Conservation (phyloP, 2,329 filamentous ascomycete species). For the Bipolaris oryzae region DNA sequence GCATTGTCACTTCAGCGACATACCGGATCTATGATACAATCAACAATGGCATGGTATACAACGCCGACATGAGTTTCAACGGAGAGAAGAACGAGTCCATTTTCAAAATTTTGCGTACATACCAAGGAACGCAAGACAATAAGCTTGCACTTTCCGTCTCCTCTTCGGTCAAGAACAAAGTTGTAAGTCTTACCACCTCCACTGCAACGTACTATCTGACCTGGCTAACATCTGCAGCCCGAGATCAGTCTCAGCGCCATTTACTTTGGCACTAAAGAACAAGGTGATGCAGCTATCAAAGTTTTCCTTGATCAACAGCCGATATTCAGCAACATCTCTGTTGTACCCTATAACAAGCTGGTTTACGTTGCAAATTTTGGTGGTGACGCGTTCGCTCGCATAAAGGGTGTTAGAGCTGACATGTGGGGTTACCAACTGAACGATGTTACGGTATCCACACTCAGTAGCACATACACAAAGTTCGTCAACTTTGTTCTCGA, state of each 20-base stretch:
- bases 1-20: slow-evolving; percentile 29
- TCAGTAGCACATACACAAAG: slow-evolving; percentile 1
- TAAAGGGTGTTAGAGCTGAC: slow-evolving; percentile 1
- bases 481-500: slow-evolving; percentile 1
- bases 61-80: slow-evolving; percentile 4
- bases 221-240: background rate
- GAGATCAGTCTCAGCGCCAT: slow-evolving; percentile 3
- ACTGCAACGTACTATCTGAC: background rate
- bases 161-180: slow-evolving; percentile 1
- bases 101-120: slow-evolving; percentile 1
- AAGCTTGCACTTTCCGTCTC: slow-evolving; percentile 1
- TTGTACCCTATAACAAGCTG: slow-evolving; percentile 5
- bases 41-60: slow-evolving; percentile 14
- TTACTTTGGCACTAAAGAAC: slow-evolving; percentile 4
- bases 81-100: slow-evolving; percentile 2
- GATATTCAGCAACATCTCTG: background rate
- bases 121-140: background rate
- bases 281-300: slow-evolving; percentile 1
- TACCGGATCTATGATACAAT: slow-evolving; percentile 27
- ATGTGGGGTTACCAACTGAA: slow-evolving; percentile 7
- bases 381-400: slow-evolving; percentile 1
- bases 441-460: background rate
- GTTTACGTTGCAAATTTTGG: slow-evolving; percentile 6
- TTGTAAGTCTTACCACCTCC: background rate
- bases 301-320: slow-evolving; percentile 1